Conservation (phyloP, 768 basidiomycete species). For the Mycena alexandri region DNA sequence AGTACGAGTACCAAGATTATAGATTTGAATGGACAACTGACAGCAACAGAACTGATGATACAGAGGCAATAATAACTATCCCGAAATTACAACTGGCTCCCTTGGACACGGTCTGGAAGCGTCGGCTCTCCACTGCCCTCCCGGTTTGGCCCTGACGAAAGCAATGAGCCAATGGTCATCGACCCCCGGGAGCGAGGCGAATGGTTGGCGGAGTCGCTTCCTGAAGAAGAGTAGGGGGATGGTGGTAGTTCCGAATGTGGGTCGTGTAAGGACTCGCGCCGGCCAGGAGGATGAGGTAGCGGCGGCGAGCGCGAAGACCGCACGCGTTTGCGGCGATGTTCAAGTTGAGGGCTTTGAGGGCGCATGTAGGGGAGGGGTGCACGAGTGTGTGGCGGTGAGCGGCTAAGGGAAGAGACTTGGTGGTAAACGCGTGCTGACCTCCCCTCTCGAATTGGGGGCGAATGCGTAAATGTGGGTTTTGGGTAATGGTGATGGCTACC, state of each 20-base stretch:
- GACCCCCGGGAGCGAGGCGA: constrained; percentile 79
- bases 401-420: constrained; percentile 52
- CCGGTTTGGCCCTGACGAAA: constrained; percentile 61
- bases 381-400: constrained; percentile 53
- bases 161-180: constrained; percentile 85
- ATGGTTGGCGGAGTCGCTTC: constrained; percentile 75
- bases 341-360: constrained; percentile 46
- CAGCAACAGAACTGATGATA: constrained; percentile 18
- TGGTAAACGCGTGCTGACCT: constrained; percentile 49
- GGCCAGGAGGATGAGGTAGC: constrained; percentile 54
- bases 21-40: constrained; percentile 1
- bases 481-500: constrained; percentile 57
- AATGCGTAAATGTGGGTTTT: constrained; percentile 53
- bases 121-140: constrained; percentile 49
- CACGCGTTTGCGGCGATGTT: constrained; percentile 71
- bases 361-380: constrained; percentile 49
- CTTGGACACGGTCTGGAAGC: constrained; percentile 13
- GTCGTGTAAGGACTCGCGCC: constrained; percentile 55
- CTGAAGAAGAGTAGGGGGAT: constrained; percentile 80
- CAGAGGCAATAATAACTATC: constrained; percentile 2
- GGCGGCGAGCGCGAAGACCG: constrained; percentile 72
- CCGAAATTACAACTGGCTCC: constrained; percentile 9
- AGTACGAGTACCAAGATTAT: neutral
- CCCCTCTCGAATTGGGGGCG: constrained; percentile 51
- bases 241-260: constrained; percentile 68